A percentile compares a stretch with the other conserved stretches of the same genome.
Evolutionary conservation across 2,329 filamentous ascomycete species (phyloP).

Genomic region (Colletotrichum tropicicola): DNA sequence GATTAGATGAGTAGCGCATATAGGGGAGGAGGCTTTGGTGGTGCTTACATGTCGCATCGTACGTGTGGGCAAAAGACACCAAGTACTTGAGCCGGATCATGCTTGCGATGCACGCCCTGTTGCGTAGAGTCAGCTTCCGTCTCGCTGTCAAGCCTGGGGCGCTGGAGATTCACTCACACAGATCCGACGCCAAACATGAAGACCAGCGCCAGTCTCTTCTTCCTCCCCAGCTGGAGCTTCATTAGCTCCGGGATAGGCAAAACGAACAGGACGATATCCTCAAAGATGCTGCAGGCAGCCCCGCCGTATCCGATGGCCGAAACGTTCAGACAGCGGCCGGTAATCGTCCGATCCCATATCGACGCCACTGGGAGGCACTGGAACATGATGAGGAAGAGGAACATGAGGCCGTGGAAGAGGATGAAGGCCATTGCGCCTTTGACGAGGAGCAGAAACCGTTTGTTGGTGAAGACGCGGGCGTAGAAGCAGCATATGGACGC

Average conservation of each 20-base stretch:
- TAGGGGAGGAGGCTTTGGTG: neutral
- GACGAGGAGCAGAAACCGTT: slow-evolving; percentile 13
- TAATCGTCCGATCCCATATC: slow-evolving; percentile 27
- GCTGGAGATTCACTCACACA: slow-evolving; percentile 12
- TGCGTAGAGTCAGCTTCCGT: neutral
- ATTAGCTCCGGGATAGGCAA: slow-evolving; percentile 28
- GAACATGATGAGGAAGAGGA: slow-evolving; percentile 32
- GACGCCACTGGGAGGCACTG: slow-evolving; percentile 31
- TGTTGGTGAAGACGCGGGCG: slow-evolving; percentile 31
- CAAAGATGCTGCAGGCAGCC: slow-evolving; percentile 27
- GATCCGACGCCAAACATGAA: slow-evolving; percentile 31
- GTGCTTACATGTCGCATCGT: slow-evolving; percentile 17
- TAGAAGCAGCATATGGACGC: slow-evolving; percentile 36
- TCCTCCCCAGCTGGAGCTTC: slow-evolving; percentile 16
- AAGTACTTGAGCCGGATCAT: slow-evolving; percentile 30
- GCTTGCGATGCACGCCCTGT: slow-evolving; percentile 31
- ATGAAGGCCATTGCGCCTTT: slow-evolving; percentile 8
- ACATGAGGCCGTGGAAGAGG: slow-evolving; percentile 26
- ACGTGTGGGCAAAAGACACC: slow-evolving; percentile 19
- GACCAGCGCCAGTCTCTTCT: slow-evolving; percentile 22
- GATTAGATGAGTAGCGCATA: accelerated
- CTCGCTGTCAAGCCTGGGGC: accelerated
- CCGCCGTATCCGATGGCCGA: slow-evolving; percentile 19
- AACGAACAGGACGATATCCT: slow-evolving; percentile 28
- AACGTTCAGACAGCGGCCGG: slow-evolving; percentile 16